A percentile compares a stretch with the other conserved stretches of the same genome.
phyloP scores from a whole-genome alignment of 140 eudicot species.

The Cichorium intybus region DNA sequence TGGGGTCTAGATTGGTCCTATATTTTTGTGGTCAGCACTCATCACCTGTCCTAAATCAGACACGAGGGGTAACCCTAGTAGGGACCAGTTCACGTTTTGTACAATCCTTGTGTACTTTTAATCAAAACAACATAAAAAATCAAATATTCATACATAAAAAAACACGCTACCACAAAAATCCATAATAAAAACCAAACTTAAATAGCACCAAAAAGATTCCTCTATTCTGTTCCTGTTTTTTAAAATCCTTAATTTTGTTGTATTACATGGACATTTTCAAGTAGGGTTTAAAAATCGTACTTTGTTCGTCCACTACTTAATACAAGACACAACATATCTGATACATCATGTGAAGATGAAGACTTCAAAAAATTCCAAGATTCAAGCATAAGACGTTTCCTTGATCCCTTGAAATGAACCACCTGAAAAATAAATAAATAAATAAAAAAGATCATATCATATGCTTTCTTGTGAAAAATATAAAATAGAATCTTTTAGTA shows the following conservation, averaged over 20 bases:
- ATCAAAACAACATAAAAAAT: not conserved
- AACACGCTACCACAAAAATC: conserved; percentile 1
- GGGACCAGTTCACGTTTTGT: not conserved
- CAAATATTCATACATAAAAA: conserved; percentile 3
- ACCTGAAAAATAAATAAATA: too few species aligned
- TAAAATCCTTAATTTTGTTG: not conserved
- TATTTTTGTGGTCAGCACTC: not conserved
- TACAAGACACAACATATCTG: conserved; percentile 84
- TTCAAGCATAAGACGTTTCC: conserved; percentile 93
- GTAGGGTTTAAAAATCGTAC: conserved; percentile 52
- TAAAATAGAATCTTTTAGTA: too few species aligned
- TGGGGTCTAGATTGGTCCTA: not conserved
- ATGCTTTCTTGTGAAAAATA: not conserved
- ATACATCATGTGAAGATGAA: conserved; percentile 45
- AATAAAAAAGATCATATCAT: conserved; percentile 15
- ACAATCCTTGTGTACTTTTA: too few species aligned
- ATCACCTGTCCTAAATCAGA: not conserved
- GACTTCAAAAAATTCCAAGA: conserved; percentile 81
- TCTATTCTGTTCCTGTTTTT: not conserved
- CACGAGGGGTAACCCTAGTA: not conserved
- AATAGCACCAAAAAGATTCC: conserved; percentile 12
- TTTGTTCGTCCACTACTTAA: conserved; percentile 79
- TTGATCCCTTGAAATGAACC: conserved; percentile 89
- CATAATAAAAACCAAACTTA: not conserved
- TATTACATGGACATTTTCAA: conserved; percentile 6